These are phyloP conservation scores for Saccharomycopsis guyanensis DNA, from an alignment of 805 yeast species.

Conservation along the genomic window DNA sequence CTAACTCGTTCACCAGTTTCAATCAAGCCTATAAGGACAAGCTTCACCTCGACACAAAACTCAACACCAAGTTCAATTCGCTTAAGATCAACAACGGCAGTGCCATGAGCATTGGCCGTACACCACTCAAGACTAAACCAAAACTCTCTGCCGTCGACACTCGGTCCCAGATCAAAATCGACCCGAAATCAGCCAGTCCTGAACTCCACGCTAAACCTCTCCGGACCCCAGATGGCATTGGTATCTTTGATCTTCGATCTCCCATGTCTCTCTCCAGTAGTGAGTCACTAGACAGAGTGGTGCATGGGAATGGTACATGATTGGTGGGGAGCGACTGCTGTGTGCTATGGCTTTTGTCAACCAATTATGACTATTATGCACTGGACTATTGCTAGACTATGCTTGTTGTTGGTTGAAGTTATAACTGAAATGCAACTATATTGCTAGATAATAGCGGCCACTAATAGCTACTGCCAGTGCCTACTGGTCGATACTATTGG, in stretches of 20 bases:
- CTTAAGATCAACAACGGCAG: slow-evolving; percentile 8
- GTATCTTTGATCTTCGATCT: slow-evolving; percentile 1
- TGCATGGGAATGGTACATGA: no score
- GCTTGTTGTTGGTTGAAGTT: no score
- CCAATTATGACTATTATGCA: no score
- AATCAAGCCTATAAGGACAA: slow-evolving; percentile 17
- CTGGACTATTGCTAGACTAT: no score
- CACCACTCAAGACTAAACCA: background rate
- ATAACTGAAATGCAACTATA: no score
- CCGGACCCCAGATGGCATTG: background rate
- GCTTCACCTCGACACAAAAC: slow-evolving; percentile 13
- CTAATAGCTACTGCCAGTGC: no score
- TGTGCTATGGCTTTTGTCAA: no score
- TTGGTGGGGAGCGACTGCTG: no score
- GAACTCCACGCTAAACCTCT: background rate
- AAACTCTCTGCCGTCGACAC: background rate
- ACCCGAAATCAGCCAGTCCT: background rate
- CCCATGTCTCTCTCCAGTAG: slow-evolving; percentile 1
- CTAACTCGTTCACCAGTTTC: slow-evolving; percentile 19
- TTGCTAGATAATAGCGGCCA: no score
- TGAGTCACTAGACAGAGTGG: no score
- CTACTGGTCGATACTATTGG: no score
- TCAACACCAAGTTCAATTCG: slow-evolving; percentile 3
- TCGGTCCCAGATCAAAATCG: background rate
- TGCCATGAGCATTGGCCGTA: slow-evolving; percentile 1